Base-by-base conservation (phyloP, 2,329 filamentous ascomycete species). In the Sporothrix protearum region DNA sequence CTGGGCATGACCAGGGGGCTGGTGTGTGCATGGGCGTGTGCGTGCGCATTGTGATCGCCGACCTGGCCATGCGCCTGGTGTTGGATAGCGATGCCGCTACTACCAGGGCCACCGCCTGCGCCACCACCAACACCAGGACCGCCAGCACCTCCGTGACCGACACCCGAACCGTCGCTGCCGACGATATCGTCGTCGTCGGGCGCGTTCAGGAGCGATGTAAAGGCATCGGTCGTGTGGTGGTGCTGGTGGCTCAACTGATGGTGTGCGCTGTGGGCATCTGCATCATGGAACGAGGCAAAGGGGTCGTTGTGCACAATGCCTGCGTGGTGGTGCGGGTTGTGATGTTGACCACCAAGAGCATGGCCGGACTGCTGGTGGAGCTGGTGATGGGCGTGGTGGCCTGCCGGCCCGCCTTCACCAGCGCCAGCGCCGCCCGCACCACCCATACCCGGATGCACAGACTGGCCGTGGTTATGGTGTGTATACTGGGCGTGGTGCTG, bases 151-250 rank as follows among this genome's bases (percentile, higher is more conserved):
- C 68, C 30, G 3, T 30, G 33, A 1, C 72, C 36, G 12, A 53
- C 49, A 9, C 51, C 49, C 2, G 67, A 55, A 16, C 59, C 47
- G 61, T 72, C 71, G 30, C 71, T 59, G n/a, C 61, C 68, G 36
- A 71, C 72, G 12, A 73, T 33, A 10, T 71, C 73, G 53, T 75
- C 74, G 33, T 75, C 82, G 71, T 82, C 83, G 0, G 83, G 82
- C 1, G 83, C 85, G 75, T 85, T 83, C 2, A 88, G 82, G 1
- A 88, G 78, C 0, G 85, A 84, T 71, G 87, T 85, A 75, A 88
- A 87, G 59, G 80, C 80, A 59, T 87, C 83, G 0, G 84, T 79
- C 3, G 81, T 76, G 55, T 79, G 74, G 71, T 78, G 78, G 22
- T 79, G 75, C 70, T 77, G 55, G n/a, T 72, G 71, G 28, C 45